A percentile compares a stretch with the other conserved stretches of the same genome.
These are phyloP conservation scores for Apodospora peruviana DNA, from an alignment of 495 filamentous ascomycete genomes.

Conservation along the genomic window DNA sequence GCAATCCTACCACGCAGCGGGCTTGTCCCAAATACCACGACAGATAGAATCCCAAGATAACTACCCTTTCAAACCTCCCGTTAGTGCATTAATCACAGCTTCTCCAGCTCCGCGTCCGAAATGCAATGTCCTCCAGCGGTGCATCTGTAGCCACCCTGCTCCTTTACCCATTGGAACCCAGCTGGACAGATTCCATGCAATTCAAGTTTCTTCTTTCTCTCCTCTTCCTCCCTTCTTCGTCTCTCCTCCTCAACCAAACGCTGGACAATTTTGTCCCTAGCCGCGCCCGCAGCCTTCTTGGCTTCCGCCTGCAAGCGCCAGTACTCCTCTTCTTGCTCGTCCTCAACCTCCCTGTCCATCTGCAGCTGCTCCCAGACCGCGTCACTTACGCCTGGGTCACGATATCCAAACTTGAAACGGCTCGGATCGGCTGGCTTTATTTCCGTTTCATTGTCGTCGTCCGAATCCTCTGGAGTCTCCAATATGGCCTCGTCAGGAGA, in stretches of 20 bases:
- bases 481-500: too few relatives aligned
- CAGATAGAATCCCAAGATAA: too few relatives aligned
- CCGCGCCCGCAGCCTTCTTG: constrained; percentile 13
- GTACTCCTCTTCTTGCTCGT: constrained; percentile 26
- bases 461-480: background rate
- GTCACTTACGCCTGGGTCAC: constrained; percentile 56
- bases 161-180: constrained; percentile 53
- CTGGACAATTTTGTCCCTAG: constrained; percentile 22
- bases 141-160: constrained; percentile 48
- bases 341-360: constrained; percentile 34
- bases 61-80: too few relatives aligned
- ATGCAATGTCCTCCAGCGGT: constrained; percentile 47
- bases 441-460: background rate
- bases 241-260: constrained; percentile 25
- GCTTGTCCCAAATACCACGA: too few relatives aligned
- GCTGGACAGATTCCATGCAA: constrained; percentile 44
- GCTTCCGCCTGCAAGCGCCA: constrained; percentile 16
- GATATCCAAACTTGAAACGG: background rate
- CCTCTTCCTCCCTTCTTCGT: constrained; percentile 31
- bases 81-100: too few relatives aligned
- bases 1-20: too few relatives aligned
- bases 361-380: constrained; percentile 57
- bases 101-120: constrained; percentile 8
- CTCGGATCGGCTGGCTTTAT: background rate
- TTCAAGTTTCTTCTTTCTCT: constrained; percentile 38